Evolutionary conservation across 441 rosid species (phyloP), one percentile per base, ranked within the genome.

Genomic region (Adansonia gregorii): DNA sequence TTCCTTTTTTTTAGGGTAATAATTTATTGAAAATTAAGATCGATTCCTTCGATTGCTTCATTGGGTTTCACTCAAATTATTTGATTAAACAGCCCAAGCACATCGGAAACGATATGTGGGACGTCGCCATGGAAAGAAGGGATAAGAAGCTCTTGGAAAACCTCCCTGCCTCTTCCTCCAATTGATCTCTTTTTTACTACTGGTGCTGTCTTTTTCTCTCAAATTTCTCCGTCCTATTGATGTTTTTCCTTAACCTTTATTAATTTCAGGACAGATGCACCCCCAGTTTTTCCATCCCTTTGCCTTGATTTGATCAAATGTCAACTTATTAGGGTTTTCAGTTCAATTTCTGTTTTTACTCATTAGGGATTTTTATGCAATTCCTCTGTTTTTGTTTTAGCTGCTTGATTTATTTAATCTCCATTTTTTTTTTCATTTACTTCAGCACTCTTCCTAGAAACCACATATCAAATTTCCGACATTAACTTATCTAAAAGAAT

Each of bases 271-370:
- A 61, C n/a, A 24, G 64, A 31, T 12, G 35, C 67, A 31, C 39
- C 4, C 4, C 19, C 14, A 2, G 2, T 19, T 70, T 51, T 15
- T 15, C 43, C 4, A 4, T 71, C 17, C 60, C 46, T 48, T 68
- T 35, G 20, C 54, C 35, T 24, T 24, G 22, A 69, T 69, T 69
- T 69, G 22, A 67, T 48, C 49, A 31, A 4, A 71, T 10, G 46
- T 71, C 63, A 71, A 9, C 24, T n/a, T 14, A 39, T 71, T n/a
- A 71, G 75, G 63, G 75, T 71, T 51, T 70, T 51, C 22, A 51
- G 14, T 27, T 51, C 39, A 51, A 52, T 70, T 27, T 52, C 45
- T 52, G n/a, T 17, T 67, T 14, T 49, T 69, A 12, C 7, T 69
- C n/a, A 45, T 45, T 45, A 7, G 70, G 51, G 27, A 4, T 66